Evolutionary conservation across 176 grass and related monocot genomes (phyloP).

Genomic region (Ananas comosus): DNA sequence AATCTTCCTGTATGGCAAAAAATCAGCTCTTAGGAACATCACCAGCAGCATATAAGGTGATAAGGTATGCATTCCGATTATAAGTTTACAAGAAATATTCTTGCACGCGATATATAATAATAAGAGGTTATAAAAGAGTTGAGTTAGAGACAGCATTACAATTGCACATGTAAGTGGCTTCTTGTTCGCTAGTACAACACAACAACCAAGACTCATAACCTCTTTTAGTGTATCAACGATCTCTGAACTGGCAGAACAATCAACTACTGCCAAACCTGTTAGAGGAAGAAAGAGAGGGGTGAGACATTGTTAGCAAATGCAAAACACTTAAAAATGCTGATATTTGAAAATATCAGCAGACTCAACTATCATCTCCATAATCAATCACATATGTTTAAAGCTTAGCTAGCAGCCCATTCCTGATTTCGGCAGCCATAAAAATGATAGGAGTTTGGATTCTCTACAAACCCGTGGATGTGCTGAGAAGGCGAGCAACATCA

Average conservation of each 20-base stretch:
- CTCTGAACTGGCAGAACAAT: slow-evolving; percentile 79
- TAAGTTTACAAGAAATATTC: background rate
- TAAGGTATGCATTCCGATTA: background rate
- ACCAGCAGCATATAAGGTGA: background rate
- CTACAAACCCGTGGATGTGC: slow-evolving; percentile 64
- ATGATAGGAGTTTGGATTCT: background rate
- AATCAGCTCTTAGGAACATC: background rate
- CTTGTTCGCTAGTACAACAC: slow-evolving; percentile 75
- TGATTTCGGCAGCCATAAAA: background rate
- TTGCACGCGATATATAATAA: background rate
- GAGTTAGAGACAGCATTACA: slow-evolving; percentile 34
- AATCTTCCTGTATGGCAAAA: slow-evolving; percentile 60
- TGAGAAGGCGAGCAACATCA: slow-evolving; percentile 39
- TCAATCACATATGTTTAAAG: background rate
- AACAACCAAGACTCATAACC: slow-evolving; percentile 45
- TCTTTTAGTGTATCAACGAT: slow-evolving; percentile 52
- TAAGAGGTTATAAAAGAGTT: background rate
- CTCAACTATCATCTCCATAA: too few species aligned
- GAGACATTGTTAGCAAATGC: background rate
- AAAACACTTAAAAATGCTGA: background rate
- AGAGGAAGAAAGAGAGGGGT: background rate
- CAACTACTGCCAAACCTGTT: slow-evolving; percentile 73
- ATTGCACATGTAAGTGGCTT: slow-evolving; percentile 72
- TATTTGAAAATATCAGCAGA: too few species aligned
- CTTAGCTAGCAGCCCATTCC: background rate